phyloP scores from a whole-genome alignment of 2,329 filamentous ascomycete species.

The Venturia asperata region DNA sequence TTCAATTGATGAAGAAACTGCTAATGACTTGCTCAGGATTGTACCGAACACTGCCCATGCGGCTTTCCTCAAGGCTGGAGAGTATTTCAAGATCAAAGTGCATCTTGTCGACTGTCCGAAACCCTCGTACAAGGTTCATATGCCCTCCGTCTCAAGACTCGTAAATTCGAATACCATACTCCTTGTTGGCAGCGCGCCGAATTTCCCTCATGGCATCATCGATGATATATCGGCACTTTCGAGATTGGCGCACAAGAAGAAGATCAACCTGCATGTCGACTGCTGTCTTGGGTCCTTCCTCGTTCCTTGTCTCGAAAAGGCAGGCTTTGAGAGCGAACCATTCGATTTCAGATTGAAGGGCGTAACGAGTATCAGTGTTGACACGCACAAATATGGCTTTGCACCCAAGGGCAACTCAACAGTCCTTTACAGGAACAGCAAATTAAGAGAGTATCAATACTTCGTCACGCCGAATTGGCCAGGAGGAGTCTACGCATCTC shows the following conservation, averaged over 20 bases:
- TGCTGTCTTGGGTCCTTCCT: constrained; percentile 96
- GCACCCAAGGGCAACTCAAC: constrained; percentile 96
- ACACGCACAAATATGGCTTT: constrained; percentile 99
- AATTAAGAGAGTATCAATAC: constrained; percentile 84
- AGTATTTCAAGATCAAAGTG: constrained; percentile 95
- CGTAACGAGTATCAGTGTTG: constrained; percentile 90
- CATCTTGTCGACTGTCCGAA: constrained; percentile 83
- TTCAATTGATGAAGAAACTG: constrained; percentile 16
- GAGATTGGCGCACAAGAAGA: constrained; percentile 69
- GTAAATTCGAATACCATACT: constrained; percentile 92
- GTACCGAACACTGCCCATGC: constrained; percentile 91
- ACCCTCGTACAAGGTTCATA: constrained; percentile 76
- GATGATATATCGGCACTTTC: constrained; percentile 87
- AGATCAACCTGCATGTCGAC: constrained; percentile 87
- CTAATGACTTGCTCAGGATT: constrained; percentile 53
- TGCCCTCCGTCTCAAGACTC: constrained; percentile 69
- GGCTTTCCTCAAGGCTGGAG: constrained; percentile 88
- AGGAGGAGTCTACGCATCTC: constrained; percentile 91
- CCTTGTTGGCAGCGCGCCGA: constrained; percentile 89
- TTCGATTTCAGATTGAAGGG: constrained; percentile 94
- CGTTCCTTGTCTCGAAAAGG: constrained; percentile 81
- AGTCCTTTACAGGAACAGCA: constrained; percentile 75
- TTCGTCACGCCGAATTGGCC: constrained; percentile 94
- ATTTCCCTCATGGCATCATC: constrained; percentile 97
- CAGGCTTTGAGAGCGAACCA: constrained; percentile 80